phyloP scores from a whole-genome alignment of 495 filamentous ascomycete genomes.

The Neurospora sp. region DNA sequence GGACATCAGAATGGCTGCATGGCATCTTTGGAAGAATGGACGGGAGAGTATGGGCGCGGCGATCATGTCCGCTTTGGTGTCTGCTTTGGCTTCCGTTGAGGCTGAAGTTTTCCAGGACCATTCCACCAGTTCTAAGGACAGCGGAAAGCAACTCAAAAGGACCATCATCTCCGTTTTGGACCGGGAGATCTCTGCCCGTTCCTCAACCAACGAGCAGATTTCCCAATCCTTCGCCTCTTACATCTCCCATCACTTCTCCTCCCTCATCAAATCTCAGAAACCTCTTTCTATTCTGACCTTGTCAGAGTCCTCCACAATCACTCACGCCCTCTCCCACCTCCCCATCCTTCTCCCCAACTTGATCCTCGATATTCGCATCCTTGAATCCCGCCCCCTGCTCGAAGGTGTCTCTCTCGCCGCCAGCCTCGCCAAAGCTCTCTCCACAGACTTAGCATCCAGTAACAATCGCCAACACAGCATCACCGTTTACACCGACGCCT shows the following conservation, averaged over 20 bases:
- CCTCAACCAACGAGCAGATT: slow-evolving; percentile 34
- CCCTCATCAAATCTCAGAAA: slow-evolving; percentile 4
- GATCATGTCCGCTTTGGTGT: slow-evolving; percentile 41
- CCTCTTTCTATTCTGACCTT: slow-evolving; percentile 44
- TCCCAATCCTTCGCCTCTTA: not conserved
- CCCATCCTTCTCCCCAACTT: not conserved
- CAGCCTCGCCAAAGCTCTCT: slow-evolving; percentile 28
- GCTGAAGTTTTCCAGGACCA: not conserved
- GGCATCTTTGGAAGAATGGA: slow-evolving; percentile 55
- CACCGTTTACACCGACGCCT: slow-evolving; percentile 51
- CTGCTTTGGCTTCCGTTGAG: slow-evolving; percentile 28
- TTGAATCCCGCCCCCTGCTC: slow-evolving; percentile 57
- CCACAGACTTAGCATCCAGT: slow-evolving; percentile 2
- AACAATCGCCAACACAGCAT: slow-evolving; percentile 23
- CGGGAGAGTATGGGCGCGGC: slow-evolving; percentile 54
- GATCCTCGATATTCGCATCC: slow-evolving; percentile 42
- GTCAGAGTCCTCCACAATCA: slow-evolving; percentile 53
- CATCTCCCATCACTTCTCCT: not conserved
- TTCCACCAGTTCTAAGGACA: slow-evolving; percentile 17
- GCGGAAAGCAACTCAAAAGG: slow-evolving; percentile 16
- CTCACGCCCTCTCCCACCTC: slow-evolving; percentile 16
- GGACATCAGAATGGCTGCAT: slow-evolving; percentile 44
- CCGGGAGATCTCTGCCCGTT: slow-evolving; percentile 19
- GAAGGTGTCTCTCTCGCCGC: slow-evolving; percentile 51
- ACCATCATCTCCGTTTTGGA: not conserved